Percentiles rank a stretch among this genome's conserved stretches.
phyloP scores from a whole-genome alignment of 2,329 filamentous ascomycete genomes.

The Aureobasidium sp. region DNA sequence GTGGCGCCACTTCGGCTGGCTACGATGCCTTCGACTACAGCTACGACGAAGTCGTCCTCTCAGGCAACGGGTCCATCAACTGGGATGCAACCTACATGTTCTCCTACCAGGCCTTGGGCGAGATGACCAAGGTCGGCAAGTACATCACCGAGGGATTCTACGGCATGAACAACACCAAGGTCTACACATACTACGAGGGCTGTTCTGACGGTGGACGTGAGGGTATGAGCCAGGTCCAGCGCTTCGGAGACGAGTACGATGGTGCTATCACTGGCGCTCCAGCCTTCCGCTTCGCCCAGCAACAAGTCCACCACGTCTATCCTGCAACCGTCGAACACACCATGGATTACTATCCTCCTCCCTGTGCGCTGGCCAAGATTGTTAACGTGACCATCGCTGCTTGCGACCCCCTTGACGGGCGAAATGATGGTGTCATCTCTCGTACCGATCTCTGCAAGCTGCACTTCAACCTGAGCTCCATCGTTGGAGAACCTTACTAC shows the following conservation, averaged over 20 bases:
- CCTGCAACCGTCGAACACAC: constrained; percentile 33
- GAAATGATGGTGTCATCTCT: constrained; percentile 45
- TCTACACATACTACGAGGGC: constrained; percentile 45
- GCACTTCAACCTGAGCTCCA: constrained; percentile 37
- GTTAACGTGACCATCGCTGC: constrained; percentile 46
- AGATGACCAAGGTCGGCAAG: constrained; percentile 43
- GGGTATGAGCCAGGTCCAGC: constrained; percentile 43
- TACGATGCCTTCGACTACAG: constrained; percentile 39
- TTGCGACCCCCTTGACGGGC: constrained; percentile 49
- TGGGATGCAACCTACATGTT: constrained; percentile 44
- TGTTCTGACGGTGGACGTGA: constrained; percentile 47
- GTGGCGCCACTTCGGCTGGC: constrained; percentile 42
- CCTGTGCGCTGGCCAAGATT: constrained; percentile 42
- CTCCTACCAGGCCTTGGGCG: constrained; percentile 42
- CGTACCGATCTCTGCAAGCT: constrained; percentile 41
- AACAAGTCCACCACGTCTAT: constrained; percentile 38
- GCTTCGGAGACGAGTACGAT: constrained; percentile 41
- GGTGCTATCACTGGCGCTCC: constrained; percentile 40
- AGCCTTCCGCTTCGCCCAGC: constrained; percentile 38
- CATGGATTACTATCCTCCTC: constrained; percentile 33
- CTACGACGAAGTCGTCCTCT: constrained; percentile 26
- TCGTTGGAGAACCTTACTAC: constrained; percentile 40
- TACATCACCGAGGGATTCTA: constrained; percentile 35
- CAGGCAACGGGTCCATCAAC: constrained; percentile 42
- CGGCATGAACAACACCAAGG: constrained; percentile 19